These are phyloP conservation scores for Xylaria longipes DNA, from an alignment of 495 filamentous ascomycete genomes.

Conservation along the genomic window DNA sequence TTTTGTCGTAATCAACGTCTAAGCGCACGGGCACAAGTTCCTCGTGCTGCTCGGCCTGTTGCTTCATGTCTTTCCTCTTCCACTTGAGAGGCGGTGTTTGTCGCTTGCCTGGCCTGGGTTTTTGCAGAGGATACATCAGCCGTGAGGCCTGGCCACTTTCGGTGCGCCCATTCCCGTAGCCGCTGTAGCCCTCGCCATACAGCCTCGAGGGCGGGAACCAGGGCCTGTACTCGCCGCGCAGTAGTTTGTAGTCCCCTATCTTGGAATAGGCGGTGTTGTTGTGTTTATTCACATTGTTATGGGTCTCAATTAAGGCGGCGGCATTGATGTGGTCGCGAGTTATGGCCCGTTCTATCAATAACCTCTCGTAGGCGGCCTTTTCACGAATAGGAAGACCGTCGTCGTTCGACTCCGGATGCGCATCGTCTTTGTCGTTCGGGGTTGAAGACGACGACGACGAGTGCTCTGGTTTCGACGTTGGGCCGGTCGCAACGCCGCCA, in stretches of 20 bases:
- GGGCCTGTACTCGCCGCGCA: constrained; percentile 53
- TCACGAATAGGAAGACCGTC: constrained; percentile 45
- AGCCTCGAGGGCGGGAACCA: constrained; percentile 54
- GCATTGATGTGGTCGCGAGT: constrained; percentile 76
- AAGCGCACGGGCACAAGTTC: constrained; percentile 89
- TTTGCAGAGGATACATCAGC: constrained; percentile 76
- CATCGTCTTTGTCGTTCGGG: constrained; percentile 38
- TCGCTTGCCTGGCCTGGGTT: constrained; percentile 74
- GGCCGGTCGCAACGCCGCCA: constrained; percentile 20
- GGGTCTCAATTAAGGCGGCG: constrained; percentile 61
- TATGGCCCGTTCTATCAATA: constrained; percentile 77
- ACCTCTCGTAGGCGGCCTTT: constrained; percentile 58
- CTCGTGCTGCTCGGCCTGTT: constrained; percentile 87
- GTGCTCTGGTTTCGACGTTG: constrained; percentile 38
- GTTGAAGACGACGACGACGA: constrained; percentile 41
- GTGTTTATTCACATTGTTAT: constrained; percentile 46
- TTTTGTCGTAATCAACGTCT: constrained; percentile 94
- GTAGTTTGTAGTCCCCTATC: constrained; percentile 58
- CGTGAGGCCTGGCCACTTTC: constrained; percentile 60
- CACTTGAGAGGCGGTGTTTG: constrained; percentile 73
- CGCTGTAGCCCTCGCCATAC: constrained; percentile 82
- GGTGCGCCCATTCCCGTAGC: constrained; percentile 85
- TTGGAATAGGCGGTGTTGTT: constrained; percentile 47
- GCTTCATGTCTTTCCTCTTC: constrained; percentile 75
- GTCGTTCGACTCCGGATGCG: constrained; percentile 37